phyloP scores from a whole-genome alignment of 1,139 yeast species.

The Yamadazyma siamensis region DNA sequence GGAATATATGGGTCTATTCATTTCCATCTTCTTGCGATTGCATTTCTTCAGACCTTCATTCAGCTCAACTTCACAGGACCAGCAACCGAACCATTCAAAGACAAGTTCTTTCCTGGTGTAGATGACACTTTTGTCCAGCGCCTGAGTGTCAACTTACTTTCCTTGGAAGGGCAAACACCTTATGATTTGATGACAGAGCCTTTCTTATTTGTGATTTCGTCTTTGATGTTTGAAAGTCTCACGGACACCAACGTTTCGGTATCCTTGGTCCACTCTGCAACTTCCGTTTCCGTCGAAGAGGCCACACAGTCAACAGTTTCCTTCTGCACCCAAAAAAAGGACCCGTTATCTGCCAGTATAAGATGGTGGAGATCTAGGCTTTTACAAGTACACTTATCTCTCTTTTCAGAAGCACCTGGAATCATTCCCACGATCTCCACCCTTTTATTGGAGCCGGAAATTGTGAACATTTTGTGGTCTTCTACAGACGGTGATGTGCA shows the following conservation, averaged over 20 bases:
- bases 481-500: constrained; percentile 20
- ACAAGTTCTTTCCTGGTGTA: constrained; percentile 28
- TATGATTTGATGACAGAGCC: constrained; percentile 61
- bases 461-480: constrained; percentile 29
- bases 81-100: constrained; percentile 36
- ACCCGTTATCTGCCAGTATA: constrained; percentile 40
- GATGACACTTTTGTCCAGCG: constrained; percentile 27
- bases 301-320: constrained; percentile 10
- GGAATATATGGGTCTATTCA: constrained; percentile 18
- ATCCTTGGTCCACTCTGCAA: constrained; percentile 25
- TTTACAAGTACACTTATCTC: constrained; percentile 57
- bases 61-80: constrained; percentile 90
- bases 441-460: constrained; percentile 30
- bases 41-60: constrained; percentile 63
- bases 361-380: constrained; percentile 77
- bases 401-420: constrained; percentile 57
- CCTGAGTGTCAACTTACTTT: constrained; percentile 38
- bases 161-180: constrained; percentile 60
- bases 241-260: constrained; percentile 27
- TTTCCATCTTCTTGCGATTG: constrained; percentile 46
- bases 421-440: constrained; percentile 41
- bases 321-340: constrained; percentile 1
- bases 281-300: constrained; percentile 20
- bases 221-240: constrained; percentile 50
- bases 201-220: constrained; percentile 44